Conservation (phyloP, 2,329 filamentous ascomycete genomes). For the Colletotrichum sp. region DNA sequence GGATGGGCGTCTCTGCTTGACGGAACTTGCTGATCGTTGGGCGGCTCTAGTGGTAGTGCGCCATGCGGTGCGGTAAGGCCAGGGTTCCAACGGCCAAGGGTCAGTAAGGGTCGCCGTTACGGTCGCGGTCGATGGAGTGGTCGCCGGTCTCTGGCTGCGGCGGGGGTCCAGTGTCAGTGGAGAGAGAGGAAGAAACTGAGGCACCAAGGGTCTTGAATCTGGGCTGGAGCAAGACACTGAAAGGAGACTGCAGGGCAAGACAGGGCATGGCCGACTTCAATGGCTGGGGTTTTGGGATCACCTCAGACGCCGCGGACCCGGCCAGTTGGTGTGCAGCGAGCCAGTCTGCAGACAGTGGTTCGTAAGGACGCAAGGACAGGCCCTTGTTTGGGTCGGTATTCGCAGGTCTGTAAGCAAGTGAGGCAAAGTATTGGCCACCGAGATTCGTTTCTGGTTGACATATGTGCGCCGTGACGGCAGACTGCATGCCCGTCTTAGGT, state of each 20-base stretch:
- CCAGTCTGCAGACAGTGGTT: neutral
- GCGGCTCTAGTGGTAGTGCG: constrained; percentile 8
- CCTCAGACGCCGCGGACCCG: neutral
- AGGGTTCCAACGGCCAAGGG: constrained; percentile 1
- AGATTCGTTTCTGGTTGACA: neutral
- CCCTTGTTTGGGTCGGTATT: neutral
- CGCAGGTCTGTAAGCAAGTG: neutral
- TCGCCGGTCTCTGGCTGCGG: neutral
- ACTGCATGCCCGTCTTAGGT: neutral
- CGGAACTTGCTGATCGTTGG: neutral
- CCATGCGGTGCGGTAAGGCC: neutral
- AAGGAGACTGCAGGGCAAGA: neutral
- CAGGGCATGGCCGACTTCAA: neutral
- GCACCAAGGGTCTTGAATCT: constrained; percentile 18
- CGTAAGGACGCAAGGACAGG: neutral
- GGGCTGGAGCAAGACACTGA: constrained; percentile 2
- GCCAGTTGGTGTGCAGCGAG: neutral
- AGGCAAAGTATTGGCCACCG: neutral
- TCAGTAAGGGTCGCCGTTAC: neutral
- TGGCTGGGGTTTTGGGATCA: neutral
- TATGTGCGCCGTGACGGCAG: neutral
- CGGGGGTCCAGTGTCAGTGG: neutral
- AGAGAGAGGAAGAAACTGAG: neutral
- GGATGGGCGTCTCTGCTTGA: neutral
- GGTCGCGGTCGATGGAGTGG: neutral